Evolutionary conservation across 1,284 basidiomycete genomes (phyloP).

Genomic region (Stygiomarasmius scandens): DNA sequence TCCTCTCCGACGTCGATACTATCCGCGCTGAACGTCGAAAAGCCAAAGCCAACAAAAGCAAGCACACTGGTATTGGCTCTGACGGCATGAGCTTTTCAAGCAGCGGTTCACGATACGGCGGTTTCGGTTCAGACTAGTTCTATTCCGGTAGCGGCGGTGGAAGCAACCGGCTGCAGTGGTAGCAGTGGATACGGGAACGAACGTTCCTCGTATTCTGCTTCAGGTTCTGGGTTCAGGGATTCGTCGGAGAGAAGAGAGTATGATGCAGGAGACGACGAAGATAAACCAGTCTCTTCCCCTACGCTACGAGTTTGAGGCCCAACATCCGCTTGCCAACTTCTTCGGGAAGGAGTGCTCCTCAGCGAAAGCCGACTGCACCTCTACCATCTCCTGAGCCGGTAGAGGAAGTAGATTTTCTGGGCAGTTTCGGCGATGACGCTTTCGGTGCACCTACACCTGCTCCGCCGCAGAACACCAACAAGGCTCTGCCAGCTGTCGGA

Average conservation of each 20-base stretch:
- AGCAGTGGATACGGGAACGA: conserved; percentile 28
- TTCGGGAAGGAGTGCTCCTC: not conserved
- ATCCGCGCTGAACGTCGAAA: conserved; percentile 91
- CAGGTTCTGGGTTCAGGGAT: conserved; percentile 55
- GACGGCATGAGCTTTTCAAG: conserved; percentile 63
- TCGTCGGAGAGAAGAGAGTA: conserved; percentile 66
- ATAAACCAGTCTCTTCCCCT: conserved; percentile 36
- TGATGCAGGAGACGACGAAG: conserved; percentile 95
- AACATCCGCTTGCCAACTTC: not conserved
- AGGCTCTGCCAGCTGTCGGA: conserved; percentile 55
- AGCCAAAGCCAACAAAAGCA: conserved; percentile 90
- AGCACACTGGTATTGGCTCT: conserved; percentile 88
- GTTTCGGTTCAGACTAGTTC: conserved; percentile 75
- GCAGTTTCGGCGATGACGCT: conserved; percentile 74
- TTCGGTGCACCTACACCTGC: conserved; percentile 33
- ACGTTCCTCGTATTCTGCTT: conserved; percentile 14
- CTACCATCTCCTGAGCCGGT: conserved; percentile 48
- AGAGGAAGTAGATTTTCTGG: conserved; percentile 72
- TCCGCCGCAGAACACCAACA: conserved; percentile 42
- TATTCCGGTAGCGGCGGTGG: conserved; percentile 47
- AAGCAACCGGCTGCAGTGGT: conserved; percentile 35
- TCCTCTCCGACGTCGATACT: conserved; percentile 89
- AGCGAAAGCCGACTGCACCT: conserved; percentile 38
- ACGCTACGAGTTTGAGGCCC: conserved; percentile 14
- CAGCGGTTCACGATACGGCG: conserved; percentile 71